Evolutionary conservation across 352 stramenopile species (phyloP).

Genomic region (Phytopythium mirpurense): DNA sequence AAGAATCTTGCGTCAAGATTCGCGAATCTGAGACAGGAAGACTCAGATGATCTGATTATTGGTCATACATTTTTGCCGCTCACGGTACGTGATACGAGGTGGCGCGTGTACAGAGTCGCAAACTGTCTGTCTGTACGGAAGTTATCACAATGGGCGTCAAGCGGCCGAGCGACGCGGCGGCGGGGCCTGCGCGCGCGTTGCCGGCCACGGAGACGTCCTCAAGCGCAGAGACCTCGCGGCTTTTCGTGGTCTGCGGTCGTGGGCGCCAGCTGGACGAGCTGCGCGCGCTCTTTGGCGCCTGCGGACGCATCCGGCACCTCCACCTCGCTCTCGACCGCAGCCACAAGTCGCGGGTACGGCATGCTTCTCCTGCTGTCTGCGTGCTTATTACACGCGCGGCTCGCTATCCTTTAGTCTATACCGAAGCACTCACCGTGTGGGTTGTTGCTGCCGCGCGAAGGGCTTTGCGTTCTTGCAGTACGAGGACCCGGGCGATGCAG

Average conservation of each 20-base stretch:
- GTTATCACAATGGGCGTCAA: conserved; percentile 9
- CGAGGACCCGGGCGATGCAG: conserved; percentile 37
- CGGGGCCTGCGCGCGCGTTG: neutral
- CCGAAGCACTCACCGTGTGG: too few relatives aligned
- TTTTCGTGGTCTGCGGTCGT: conserved; percentile 75
- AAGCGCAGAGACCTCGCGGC: conserved; percentile 20
- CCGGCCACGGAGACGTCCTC: neutral
- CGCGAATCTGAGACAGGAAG: too few relatives aligned
- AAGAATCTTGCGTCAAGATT: too few relatives aligned
- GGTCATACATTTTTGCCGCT: too few relatives aligned
- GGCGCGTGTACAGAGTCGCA: too few relatives aligned
- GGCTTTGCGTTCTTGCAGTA: conserved; percentile 81
- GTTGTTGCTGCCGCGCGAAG: conserved; percentile 13
- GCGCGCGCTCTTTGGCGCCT: conserved; percentile 47
- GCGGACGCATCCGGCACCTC: conserved; percentile 56
- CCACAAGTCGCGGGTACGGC: conserved; percentile 60
- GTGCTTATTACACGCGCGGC: too few relatives aligned
- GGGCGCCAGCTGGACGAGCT: conserved; percentile 61
- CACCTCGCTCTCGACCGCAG: conserved; percentile 72
- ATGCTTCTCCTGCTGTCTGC: neutral
- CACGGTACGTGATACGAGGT: too few relatives aligned
- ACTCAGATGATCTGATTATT: too few relatives aligned
- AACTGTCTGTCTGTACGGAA: too few relatives aligned
- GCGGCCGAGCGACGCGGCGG: conserved; percentile 5
- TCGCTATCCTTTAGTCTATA: too few relatives aligned